These are phyloP conservation scores for Limnanthes douglasii DNA, from an alignment of 345 rosid species.

Conservation along the genomic window DNA sequence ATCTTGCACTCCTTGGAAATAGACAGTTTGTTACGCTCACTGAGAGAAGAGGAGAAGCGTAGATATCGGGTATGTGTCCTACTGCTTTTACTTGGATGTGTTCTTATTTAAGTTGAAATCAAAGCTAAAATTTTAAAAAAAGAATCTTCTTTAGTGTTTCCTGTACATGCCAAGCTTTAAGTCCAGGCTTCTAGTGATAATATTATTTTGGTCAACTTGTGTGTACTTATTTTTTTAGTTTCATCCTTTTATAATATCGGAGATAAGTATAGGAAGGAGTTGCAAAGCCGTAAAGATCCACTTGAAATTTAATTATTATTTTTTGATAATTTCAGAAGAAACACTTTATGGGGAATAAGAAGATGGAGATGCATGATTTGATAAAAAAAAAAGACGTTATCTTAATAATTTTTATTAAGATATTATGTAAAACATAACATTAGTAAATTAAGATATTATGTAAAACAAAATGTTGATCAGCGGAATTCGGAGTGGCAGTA, in stretches of 20 bases:
- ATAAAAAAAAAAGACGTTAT: no score
- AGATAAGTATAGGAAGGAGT: no score
- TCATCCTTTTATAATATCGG: background rate
- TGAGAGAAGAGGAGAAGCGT: conserved; percentile 78
- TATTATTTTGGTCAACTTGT: background rate
- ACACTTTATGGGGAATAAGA: no score
- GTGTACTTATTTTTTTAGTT: background rate
- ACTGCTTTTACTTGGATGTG: background rate
- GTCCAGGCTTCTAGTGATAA: background rate
- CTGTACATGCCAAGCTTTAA: background rate
- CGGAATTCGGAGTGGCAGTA: no score
- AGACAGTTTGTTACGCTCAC: conserved; percentile 26
- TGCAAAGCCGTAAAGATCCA: no score
- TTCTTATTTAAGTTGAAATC: conserved; percentile 4
- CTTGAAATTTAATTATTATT: no score
- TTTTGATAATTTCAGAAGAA: no score
- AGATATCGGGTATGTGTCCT: conserved; percentile 37
- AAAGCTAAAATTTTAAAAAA: background rate
- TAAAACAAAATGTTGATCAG: no score
- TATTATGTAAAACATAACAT: no score
- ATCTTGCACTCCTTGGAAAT: conserved; percentile 48
- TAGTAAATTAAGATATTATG: no score
- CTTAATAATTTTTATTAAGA: no score
- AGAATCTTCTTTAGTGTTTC: background rate
- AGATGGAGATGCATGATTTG: no score